These are phyloP conservation scores for Aspergillus amoenus DNA, from an alignment of 2,329 filamentous ascomycete genomes.

Conservation along the genomic window DNA sequence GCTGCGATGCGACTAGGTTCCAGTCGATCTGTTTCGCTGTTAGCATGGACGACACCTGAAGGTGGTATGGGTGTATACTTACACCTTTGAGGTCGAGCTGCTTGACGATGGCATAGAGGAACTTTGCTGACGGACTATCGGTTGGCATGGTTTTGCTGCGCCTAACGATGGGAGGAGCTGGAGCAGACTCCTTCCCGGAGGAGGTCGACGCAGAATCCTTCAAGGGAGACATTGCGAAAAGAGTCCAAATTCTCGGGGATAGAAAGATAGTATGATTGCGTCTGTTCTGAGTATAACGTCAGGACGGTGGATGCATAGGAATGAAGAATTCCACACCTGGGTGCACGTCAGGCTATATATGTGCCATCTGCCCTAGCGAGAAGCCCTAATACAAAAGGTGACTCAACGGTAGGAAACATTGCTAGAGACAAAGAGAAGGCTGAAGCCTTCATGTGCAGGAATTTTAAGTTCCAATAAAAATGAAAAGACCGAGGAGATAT, in stretches of 20 bases:
- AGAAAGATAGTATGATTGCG: background rate
- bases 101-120: constrained; percentile 57
- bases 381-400: background rate
- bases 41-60: constrained; percentile 11
- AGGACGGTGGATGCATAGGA: background rate
- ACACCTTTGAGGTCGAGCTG: constrained; percentile 55
- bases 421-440: background rate
- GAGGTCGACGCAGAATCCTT: constrained; percentile 21
- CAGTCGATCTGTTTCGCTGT: constrained; percentile 50
- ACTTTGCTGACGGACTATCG: constrained; percentile 51
- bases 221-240: background rate
- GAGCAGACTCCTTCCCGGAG: background rate
- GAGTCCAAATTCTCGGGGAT: too few relatives aligned
- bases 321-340: constrained; percentile 15
- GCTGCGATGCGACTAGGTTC: constrained; percentile 50
- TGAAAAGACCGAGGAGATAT: background rate
- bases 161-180: constrained; percentile 34
- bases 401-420: background rate
- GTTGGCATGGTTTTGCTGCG: constrained; percentile 47
- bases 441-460: background rate
- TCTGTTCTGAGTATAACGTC: background rate
- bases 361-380: constrained; percentile 5
- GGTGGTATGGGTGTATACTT: constrained; percentile 15
- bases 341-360: constrained; percentile 17
- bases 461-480: background rate